Evolutionary conservation across 352 stramenopile species (phyloP), one percentile per base, ranked within the genome.

Genomic region (Globisporangium takayamanum): DNA sequence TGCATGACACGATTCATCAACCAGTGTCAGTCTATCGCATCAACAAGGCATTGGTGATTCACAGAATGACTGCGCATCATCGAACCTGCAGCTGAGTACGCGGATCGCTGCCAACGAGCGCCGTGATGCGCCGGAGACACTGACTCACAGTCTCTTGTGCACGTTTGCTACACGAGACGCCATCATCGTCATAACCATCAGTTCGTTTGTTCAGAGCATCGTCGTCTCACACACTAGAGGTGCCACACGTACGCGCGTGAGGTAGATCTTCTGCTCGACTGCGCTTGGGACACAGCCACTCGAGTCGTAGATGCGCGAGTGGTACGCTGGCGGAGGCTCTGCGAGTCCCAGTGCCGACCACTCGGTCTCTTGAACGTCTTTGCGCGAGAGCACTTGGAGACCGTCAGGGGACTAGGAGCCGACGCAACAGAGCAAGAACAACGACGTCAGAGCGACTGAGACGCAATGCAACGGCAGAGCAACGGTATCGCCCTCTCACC

Each of bases 201-300:
- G 33, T 12, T 39, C 6, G 6, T 39, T 10, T 39, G 33, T 3
- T 12, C 33, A 39, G 33, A 10, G 5, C 4, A 11, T 18, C 12
- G n/a, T 44, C n/a, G 26, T 7, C 42, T 33, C 33, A 12, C 33
- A 39, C 33, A 39, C 33, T 12, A 39, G 33, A 39, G 33, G 33
- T 12, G 10, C 6, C 10, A 12, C 6, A 56, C 65, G 25, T 63
- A 86, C 76, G 56, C 77, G 72, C 46, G 80, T 55, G 14, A 64
- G 61, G 42, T 89, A 92, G 52, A 90, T 71, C 18, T 78, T 84
- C 30, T 81, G 63, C 60, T 90, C 83, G 6, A 84, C 60, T 5
- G 69, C 55, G 0, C 74, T 72, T 12, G 83, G 83, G 41, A 70
- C 41, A 15, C 73, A 77, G 2, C 53, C 41, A 1, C 63, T 68